Base-by-base conservation (phyloP, 1,284 basidiomycete genomes). In the Cryptococcus sp. region DNA sequence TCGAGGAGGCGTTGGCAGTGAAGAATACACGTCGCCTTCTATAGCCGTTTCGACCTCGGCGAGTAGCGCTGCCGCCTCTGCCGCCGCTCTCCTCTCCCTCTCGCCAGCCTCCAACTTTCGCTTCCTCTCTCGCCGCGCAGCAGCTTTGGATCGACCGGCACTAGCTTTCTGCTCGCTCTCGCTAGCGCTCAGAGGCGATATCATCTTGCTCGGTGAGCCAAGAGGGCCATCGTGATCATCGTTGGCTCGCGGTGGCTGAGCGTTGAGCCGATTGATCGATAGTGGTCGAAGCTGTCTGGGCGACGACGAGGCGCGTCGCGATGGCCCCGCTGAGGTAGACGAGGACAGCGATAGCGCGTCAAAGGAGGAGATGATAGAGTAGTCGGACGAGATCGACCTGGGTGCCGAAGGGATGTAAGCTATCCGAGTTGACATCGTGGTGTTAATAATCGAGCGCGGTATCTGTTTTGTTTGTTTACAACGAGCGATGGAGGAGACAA, bases 321-420 rank as follows among this genome's bases (percentile, higher is more conserved):
- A 25, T 10, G 46, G 22, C 11, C 23, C 49, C 10, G 58, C 17
- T 48, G 46, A 23, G 8, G 25, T 11, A 3, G 45, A 48, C n/a
- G 54, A 50, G 7, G 54, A 50, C 20, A 66, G 31, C 2, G 62
- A 62, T 7, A 62, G 50, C n/a, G 41, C 47, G 20, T 62, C 65
- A 19, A 65, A 42, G 19, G 57, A 62, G 8, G 62, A 65, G n/a
- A 62, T 15, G 50, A 65, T 23, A 10, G 62, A 65, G 47, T 50
- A 57, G 27, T 60, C 58, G 17, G 65, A 66, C 8, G 19, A 38
- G 31, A 35, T 35, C 10, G 31, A 35, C 31, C 31, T 35, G 13
- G 31, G 31, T 35, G 31, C 31, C 31, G 31, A 35, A 35, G 31
- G 31, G 31, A 35, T 35, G 13, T 35, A 35, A 8, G 31, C 31